Evolutionary conservation across 73 alveolate genomes (phyloP).

Genomic region (Tetrahymena elliotti): DNA sequence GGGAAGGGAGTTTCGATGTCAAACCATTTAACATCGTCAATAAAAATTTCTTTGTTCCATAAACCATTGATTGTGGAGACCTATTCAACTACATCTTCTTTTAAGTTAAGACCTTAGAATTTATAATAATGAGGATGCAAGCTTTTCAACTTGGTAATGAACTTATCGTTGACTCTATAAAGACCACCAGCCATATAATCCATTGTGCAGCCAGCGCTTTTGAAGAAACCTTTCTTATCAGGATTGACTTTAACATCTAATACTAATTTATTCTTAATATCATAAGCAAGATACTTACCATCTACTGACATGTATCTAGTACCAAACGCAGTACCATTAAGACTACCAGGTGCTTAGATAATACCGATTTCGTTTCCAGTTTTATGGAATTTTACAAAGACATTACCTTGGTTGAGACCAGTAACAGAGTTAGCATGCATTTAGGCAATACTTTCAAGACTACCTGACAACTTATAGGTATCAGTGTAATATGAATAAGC

Average conservation of each 20-base stretch:
- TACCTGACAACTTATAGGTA: conserved; percentile 32
- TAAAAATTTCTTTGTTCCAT: conserved; percentile 19
- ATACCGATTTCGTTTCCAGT: conserved; percentile 16
- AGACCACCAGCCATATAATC: conserved; percentile 29
- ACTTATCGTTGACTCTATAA: conserved; percentile 9
- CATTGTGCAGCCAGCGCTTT: background rate
- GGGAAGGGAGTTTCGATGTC: conserved; percentile 22
- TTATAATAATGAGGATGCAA: conserved; percentile 16
- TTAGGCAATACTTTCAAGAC: conserved; percentile 33
- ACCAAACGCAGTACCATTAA: conserved; percentile 43
- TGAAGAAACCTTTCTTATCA: conserved; percentile 9
- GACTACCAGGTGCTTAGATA: conserved; percentile 28
- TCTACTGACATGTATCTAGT: conserved; percentile 17
- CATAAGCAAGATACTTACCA: conserved; percentile 19
- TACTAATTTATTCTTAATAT: conserved; percentile 14
- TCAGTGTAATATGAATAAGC: conserved; percentile 27
- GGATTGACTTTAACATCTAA: conserved; percentile 36
- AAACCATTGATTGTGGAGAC: conserved; percentile 7
- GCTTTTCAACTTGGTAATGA: background rate
- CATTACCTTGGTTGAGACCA: conserved; percentile 29
- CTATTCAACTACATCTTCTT: conserved; percentile 28
- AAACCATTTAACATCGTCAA: conserved; percentile 34
- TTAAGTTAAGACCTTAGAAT: conserved; percentile 26
- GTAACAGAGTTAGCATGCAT: conserved; percentile 50
- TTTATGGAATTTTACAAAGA: conserved; percentile 21